Evolutionary conservation across 208 protist genomes (phyloP).

Genomic region (Acanthamoeba polyphaga): DNA sequence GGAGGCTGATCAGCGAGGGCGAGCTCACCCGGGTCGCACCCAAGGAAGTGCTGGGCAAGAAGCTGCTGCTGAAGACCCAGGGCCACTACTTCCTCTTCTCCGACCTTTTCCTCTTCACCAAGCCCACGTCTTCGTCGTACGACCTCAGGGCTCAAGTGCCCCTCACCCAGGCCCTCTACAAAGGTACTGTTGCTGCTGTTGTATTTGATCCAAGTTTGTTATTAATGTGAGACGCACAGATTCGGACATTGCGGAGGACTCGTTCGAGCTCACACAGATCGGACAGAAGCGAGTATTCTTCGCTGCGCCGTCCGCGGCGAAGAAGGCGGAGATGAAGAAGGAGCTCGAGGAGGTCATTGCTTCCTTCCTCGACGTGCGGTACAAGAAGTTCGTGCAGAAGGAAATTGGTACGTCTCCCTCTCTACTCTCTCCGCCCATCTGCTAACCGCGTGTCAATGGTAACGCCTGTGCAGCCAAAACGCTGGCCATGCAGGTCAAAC

Average conservation of each 20-base stretch:
- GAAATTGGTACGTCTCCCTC: not conserved
- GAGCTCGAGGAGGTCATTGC: constrained; percentile 51
- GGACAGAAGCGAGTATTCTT: constrained; percentile 58
- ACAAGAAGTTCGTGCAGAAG: constrained; percentile 65
- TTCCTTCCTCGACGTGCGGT: not conserved
- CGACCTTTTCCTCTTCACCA: constrained; percentile 48
- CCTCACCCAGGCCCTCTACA: constrained; percentile 49
- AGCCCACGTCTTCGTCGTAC: constrained; percentile 19
- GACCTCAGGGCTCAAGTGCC: constrained; percentile 43
- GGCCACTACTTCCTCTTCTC: constrained; percentile 63
- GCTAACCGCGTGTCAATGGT: not conserved
- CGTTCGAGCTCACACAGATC: constrained; percentile 49
- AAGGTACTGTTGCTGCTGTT: not conserved
- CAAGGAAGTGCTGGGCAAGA: constrained; percentile 62
- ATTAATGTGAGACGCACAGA: not conserved
- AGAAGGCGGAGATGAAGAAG: constrained; percentile 57
- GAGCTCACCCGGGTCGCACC: constrained; percentile 12
- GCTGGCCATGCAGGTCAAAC: constrained; percentile 31
- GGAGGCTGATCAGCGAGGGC: constrained; percentile 24
- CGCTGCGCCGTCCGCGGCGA: constrained; percentile 10
- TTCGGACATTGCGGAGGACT: constrained; percentile 35
- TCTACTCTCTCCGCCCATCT: not conserved
- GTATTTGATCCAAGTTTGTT: not conserved
- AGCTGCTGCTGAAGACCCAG: constrained; percentile 14
- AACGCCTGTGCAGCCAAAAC: constrained; percentile 4